These are phyloP conservation scores for Termitomyces sp. DNA, from an alignment of 768 basidiomycete genomes.

Conservation along the genomic window DNA sequence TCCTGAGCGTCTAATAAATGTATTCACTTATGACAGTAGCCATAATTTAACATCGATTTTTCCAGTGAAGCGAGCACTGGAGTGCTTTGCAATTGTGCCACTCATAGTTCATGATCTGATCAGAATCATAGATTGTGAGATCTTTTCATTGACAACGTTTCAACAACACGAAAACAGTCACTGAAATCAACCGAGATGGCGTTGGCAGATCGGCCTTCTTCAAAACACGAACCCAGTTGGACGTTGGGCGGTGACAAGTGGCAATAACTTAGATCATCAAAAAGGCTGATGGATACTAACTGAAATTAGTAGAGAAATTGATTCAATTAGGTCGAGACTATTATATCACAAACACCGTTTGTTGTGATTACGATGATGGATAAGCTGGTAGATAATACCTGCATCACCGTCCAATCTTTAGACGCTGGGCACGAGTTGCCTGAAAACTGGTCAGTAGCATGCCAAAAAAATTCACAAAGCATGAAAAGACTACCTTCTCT, in stretches of 20 bases:
- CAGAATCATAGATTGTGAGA: too few relatives aligned
- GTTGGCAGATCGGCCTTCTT: background rate
- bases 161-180: background rate
- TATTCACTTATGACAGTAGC: too few relatives aligned
- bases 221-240: background rate
- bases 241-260: background rate
- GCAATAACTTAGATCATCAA: background rate
- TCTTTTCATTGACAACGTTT: background rate
- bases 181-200: too few relatives aligned
- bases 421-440: constrained; percentile 38
- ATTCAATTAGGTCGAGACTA: constrained; percentile 14
- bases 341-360: constrained; percentile 8
- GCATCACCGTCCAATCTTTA: constrained; percentile 28
- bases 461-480: background rate
- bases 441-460: constrained; percentile 21
- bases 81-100: too few relatives aligned
- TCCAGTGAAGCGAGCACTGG: too few relatives aligned
- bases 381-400: constrained; percentile 1
- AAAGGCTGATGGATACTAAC: background rate
- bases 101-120: background rate
- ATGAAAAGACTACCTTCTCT: constrained; percentile 57
- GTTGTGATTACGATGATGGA: constrained; percentile 1
- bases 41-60: too few relatives aligned
- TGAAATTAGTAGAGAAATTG: background rate
- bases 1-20: too few relatives aligned